These are phyloP conservation scores for Penicillium sp. DNA, from an alignment of 2,329 filamentous ascomycete genomes.

Conservation along the genomic window DNA sequence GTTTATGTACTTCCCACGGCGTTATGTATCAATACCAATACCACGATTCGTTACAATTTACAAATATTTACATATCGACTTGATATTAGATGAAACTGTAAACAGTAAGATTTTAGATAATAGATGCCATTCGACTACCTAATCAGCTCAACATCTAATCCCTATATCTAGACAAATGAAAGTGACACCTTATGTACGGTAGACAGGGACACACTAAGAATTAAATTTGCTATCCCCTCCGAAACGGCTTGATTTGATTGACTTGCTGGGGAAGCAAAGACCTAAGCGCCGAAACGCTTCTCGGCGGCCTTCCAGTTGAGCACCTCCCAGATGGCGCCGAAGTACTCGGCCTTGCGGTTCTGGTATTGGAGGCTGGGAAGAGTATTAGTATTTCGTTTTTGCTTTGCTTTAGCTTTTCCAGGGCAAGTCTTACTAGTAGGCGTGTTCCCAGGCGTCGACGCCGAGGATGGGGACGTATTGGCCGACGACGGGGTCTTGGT, in stretches of 20 bases:
- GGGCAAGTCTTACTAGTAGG: conserved; percentile 65
- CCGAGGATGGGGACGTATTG: conserved; percentile 78
- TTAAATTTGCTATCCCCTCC: too few relatives aligned
- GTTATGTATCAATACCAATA: conserved; percentile 8
- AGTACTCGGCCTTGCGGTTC: conserved; percentile 97
- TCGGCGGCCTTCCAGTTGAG: conserved; percentile 92
- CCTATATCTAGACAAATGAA: neutral
- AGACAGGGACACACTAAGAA: too few relatives aligned
- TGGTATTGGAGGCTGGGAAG: conserved; percentile 72
- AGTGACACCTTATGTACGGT: neutral
- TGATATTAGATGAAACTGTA: neutral
- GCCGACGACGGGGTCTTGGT: conserved; percentile 85
- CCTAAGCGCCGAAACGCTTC: conserved; percentile 56
- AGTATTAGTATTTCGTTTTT: conserved; percentile 16
- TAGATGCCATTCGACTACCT: neutral
- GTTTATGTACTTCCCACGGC: conserved; percentile 2
- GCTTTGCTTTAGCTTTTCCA: neutral
- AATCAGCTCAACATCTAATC: neutral
- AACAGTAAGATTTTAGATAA: neutral
- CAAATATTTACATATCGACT: neutral
- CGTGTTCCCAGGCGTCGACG: conserved; percentile 94
- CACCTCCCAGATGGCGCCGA: conserved; percentile 88
- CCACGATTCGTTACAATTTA: neutral
- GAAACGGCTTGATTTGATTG: too few relatives aligned
- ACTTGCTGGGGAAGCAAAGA: neutral